Evolutionary conservation across 139 green algal species (phyloP).

Genomic region (Yamagishiella unicocca): DNA sequence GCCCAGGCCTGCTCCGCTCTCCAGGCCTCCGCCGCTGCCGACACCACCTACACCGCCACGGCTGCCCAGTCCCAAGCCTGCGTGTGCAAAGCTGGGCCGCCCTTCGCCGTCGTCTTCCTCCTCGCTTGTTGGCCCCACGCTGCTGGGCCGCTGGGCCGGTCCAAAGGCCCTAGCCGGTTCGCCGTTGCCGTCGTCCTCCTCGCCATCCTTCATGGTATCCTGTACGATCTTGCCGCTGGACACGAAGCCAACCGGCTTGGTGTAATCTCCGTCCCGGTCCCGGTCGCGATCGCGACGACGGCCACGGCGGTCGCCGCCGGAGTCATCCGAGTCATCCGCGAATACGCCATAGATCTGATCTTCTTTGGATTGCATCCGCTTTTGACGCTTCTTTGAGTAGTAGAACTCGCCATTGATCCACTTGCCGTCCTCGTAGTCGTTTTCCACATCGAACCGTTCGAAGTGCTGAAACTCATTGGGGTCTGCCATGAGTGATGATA

Average conservation of each 20-base stretch:
- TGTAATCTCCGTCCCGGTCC: constrained; percentile 41
- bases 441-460: constrained; percentile 62
- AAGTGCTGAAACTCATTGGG: constrained; percentile 41
- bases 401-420: constrained; percentile 92
- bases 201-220: constrained; percentile 33
- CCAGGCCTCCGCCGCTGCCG: constrained; percentile 1
- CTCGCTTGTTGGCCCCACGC: not conserved
- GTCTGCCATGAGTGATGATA: constrained; percentile 42
- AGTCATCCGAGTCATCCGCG: constrained; percentile 60
- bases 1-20: not conserved
- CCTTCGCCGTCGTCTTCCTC: constrained; percentile 5
- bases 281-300: constrained; percentile 36
- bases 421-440: constrained; percentile 87
- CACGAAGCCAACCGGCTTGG: constrained; percentile 88
- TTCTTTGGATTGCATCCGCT: constrained; percentile 84
- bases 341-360: constrained; percentile 93
- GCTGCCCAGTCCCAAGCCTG: constrained; percentile 24
- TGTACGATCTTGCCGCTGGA: constrained; percentile 70
- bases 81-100: constrained; percentile 25
- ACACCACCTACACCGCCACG: not conserved
- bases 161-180: constrained; percentile 19
- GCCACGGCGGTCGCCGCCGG: constrained; percentile 35
- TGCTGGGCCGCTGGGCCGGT: constrained; percentile 15
- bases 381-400: constrained; percentile 74
- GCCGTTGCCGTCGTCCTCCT: constrained; percentile 2